Conservation (phyloP, 306 rosid genomes). For the Abrus precatorius region DNA sequence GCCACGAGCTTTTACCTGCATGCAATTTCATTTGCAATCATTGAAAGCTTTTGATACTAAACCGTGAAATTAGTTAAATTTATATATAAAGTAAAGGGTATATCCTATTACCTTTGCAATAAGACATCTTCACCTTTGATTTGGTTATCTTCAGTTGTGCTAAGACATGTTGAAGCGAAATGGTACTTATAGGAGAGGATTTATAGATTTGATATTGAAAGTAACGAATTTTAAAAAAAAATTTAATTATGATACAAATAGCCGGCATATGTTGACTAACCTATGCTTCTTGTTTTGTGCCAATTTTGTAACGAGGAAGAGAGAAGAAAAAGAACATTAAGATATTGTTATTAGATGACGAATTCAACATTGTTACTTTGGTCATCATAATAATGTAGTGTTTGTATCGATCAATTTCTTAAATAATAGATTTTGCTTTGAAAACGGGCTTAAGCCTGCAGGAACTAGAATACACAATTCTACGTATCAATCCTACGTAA, state of each 20-base stretch:
- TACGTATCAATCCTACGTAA: too few relatives aligned
- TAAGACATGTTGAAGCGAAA: slow-evolving; percentile 8
- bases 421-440: background rate
- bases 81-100: background rate
- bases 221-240: background rate
- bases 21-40: background rate
- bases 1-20: slow-evolving; percentile 68
- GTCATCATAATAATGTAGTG: slow-evolving; percentile 10
- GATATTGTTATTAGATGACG: background rate
- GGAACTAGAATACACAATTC: too few relatives aligned
- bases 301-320: background rate
- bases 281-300: background rate
- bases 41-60: too few relatives aligned
- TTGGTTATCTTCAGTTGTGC: background rate
- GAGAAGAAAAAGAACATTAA: background rate
- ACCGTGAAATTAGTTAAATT: too few relatives aligned
- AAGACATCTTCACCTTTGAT: slow-evolving; percentile 44
- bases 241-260: background rate
- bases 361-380: background rate
- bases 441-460: background rate
- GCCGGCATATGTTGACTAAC: background rate
- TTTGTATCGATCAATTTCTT: background rate
- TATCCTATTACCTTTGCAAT: slow-evolving; percentile 36
- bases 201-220: background rate
- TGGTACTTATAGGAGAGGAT: slow-evolving; percentile 28